Conservation (phyloP, 2,329 filamentous ascomycete genomes). For the Pseudogymnoascus sp. region DNA sequence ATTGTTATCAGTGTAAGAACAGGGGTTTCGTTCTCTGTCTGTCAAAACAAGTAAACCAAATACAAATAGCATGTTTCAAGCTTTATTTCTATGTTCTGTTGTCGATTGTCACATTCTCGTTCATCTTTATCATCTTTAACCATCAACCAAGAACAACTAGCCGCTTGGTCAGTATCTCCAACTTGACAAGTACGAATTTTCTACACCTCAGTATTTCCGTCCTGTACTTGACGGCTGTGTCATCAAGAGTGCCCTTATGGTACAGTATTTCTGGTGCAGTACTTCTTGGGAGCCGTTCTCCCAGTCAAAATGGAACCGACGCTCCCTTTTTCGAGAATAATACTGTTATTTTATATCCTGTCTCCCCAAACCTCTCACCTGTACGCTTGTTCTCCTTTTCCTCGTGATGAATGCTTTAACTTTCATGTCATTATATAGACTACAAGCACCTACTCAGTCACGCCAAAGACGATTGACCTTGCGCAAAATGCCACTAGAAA, state of each 20-base stretch:
- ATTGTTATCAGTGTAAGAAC: constrained; percentile 5
- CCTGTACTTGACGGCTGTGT: not conserved
- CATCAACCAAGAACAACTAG: not conserved
- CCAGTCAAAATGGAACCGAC: not conserved
- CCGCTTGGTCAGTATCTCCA: not conserved
- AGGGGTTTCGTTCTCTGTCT: constrained; percentile 1
- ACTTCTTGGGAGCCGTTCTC: not conserved
- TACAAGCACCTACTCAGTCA: not conserved
- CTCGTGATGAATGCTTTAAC: not conserved
- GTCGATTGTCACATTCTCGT: not conserved
- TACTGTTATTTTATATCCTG: not conserved
- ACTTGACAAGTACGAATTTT: not conserved
- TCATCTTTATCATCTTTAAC: not conserved
- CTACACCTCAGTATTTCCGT: not conserved
- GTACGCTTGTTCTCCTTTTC: not conserved
- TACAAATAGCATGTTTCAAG: not conserved
- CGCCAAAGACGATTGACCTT: not conserved
- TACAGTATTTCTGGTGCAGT: not conserved
- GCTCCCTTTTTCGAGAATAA: not conserved
- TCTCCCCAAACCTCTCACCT: not conserved
- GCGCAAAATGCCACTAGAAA: not conserved
- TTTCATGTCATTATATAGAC: not conserved
- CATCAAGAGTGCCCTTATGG: not conserved
- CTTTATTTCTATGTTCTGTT: not conserved
- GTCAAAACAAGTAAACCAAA: not conserved